Conservation (phyloP, 306 rosid species). For the Heteromeles arbutifolia region DNA sequence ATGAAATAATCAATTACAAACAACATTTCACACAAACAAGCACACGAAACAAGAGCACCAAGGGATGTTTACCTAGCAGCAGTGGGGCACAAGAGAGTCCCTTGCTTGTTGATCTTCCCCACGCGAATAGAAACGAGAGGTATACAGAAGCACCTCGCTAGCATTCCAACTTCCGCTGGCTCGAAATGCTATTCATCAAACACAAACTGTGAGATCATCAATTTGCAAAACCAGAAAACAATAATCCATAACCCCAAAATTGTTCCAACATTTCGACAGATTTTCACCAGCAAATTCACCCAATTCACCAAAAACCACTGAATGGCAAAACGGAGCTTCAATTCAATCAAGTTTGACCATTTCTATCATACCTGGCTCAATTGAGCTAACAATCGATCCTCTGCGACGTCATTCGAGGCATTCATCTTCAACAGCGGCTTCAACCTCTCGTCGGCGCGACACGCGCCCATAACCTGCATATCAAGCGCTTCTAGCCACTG, state of each 20-base stretch:
- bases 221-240: neutral
- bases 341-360: neutral
- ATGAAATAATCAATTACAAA: neutral
- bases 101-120: constrained; percentile 73
- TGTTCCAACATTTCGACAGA: neutral
- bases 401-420: constrained; percentile 62
- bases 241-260: neutral
- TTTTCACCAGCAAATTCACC: neutral
- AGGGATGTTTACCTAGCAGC: constrained; percentile 48
- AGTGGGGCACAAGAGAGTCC: constrained; percentile 61
- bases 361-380: constrained; percentile 62
- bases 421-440: constrained; percentile 84
- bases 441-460: constrained; percentile 84
- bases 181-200: constrained; percentile 74
- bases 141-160: constrained; percentile 94
- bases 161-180: constrained; percentile 89
- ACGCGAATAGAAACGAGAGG: constrained; percentile 94
- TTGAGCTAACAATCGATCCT: constrained; percentile 81
- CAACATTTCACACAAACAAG: neutral
- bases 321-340: constrained; percentile 17
- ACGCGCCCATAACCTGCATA: constrained; percentile 87
- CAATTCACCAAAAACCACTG: neutral
- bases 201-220: neutral
- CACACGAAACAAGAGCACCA: constrained; percentile 1
- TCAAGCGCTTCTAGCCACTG: constrained; percentile 92